Evolutionary conservation across 2,329 filamentous ascomycete species (phyloP).

Genomic region (Pyrenochaeta sp.): DNA sequence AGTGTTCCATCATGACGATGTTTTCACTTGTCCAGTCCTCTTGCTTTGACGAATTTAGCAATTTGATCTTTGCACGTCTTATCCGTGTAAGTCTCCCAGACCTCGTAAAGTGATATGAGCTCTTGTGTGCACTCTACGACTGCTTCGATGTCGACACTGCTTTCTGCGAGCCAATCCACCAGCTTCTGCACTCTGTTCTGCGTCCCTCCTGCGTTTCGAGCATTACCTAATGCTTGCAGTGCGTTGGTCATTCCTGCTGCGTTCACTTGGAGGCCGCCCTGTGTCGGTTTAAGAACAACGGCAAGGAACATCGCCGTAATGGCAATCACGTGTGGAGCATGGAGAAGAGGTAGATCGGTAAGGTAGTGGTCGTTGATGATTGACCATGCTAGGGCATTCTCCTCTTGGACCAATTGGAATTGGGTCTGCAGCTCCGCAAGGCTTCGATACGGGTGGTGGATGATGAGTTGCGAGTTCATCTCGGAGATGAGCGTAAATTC

Average conservation of each 20-base stretch:
- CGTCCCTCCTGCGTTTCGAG: constrained; percentile 37
- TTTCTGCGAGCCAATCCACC: constrained; percentile 84
- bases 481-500: constrained; percentile 93
- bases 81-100: constrained; percentile 72
- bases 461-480: constrained; percentile 86
- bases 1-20: constrained; percentile 7
- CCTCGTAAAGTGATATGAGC: constrained; percentile 86
- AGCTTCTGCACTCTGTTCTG: constrained; percentile 71
- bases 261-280: constrained; percentile 57
- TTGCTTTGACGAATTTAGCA: constrained; percentile 67
- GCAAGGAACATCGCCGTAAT: constrained; percentile 85
- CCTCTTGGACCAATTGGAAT: constrained; percentile 78
- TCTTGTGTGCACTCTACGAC: constrained; percentile 92
- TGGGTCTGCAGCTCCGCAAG: constrained; percentile 74
- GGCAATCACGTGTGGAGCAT: constrained; percentile 87
- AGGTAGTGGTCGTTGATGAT: constrained; percentile 93
- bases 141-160: constrained; percentile 81
- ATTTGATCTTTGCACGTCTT: constrained; percentile 71
- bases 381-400: constrained; percentile 78
- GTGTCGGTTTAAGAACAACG: constrained; percentile 78
- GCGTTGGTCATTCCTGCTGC: constrained; percentile 51
- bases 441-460: constrained; percentile 90
- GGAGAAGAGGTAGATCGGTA: constrained; percentile 86
- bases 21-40: constrained; percentile 63
- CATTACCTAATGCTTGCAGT: constrained; percentile 48